Base-by-base conservation (phyloP, 2,329 filamentous ascomycete species). In the Fusarium aywerte region DNA sequence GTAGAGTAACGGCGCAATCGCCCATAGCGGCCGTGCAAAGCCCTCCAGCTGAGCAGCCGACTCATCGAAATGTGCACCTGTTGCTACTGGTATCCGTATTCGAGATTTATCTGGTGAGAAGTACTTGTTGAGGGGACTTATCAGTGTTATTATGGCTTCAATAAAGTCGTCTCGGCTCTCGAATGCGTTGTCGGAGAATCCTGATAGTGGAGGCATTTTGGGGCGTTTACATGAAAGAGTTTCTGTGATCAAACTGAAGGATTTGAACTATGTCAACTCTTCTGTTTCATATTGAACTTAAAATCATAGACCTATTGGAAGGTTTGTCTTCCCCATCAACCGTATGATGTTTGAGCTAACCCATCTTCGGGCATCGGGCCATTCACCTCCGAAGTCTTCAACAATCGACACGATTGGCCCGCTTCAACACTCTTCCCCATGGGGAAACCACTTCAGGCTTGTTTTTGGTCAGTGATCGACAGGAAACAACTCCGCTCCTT, bases 11-110 rank as follows among this genome's bases (percentile, higher is more conserved):
- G 73, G 73, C 0, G 72, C 75, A 1, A 80, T 68, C 0, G 73
- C 74, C 77, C 77, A 80, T 0, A 81, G 49, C 1, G 79, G 80
- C 2, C 80, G 70, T 0, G 81, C 81, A 59, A 80, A 83, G 0
- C 82, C 82, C 48, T 83, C 81, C 0, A 83, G 70, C 58, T 83
- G 80, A 1, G 81, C 82, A 2, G 82, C 80, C 0, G 68, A 70
- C 44, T 83, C 81, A 55, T 81, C 80, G 38, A 83, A 83, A 36
- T 79, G 76, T 0, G 80, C 75, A 3, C 73, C 81, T 1, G 81
- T 81, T 0, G 73, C 72, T 1, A 76, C 58, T 1, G 79, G 76
- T 3, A 83, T 45, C 10, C 74, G 73, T 10, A 83, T 76, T 2
- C 79, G 74, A 4, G 77, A 80, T 12, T 75, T 70, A 0, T 51